phyloP scores from a whole-genome alignment of 805 yeast species.

The Brettanomyces sp. region DNA sequence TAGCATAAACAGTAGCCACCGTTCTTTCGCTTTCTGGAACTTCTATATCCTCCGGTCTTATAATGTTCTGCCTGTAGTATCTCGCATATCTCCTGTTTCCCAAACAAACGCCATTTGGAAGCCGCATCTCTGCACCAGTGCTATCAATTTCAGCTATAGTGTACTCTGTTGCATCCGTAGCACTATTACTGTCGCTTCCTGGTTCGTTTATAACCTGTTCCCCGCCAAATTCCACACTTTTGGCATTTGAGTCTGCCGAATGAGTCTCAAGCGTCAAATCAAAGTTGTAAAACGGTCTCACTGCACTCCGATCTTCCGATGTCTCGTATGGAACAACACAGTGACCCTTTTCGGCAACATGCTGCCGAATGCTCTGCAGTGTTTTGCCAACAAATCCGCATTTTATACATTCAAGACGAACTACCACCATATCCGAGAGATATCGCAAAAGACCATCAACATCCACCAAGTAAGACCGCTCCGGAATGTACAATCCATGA shows the following conservation, averaged over 20 bases:
- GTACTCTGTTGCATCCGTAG: conserved; percentile 19
- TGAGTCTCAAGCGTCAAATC: conserved; percentile 15
- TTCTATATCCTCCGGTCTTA: conserved; percentile 31
- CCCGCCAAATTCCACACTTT: neutral
- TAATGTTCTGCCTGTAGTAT: conserved; percentile 51
- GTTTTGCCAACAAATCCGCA: conserved; percentile 76
- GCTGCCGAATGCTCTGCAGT: conserved; percentile 80
- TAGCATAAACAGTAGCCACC: conserved; percentile 11
- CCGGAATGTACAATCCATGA: conserved; percentile 88
- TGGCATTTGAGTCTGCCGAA: neutral
- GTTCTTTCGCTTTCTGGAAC: conserved; percentile 58
- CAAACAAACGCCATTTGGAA: conserved; percentile 69
- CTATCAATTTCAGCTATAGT: conserved; percentile 22
- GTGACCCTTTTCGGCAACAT: conserved; percentile 75
- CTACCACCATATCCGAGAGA: conserved; percentile 66
- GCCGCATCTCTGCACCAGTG: conserved; percentile 50
- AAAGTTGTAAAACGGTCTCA: conserved; percentile 74
- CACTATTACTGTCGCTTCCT: conserved; percentile 28
- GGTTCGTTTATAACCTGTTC: neutral
- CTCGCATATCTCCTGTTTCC: conserved; percentile 72
- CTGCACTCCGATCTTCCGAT: conserved; percentile 58
- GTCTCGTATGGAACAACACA: conserved; percentile 83
- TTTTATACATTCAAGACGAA: conserved; percentile 72
- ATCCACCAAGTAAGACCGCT: conserved; percentile 58
- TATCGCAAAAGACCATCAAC: conserved; percentile 59